A percentile compares a stretch with the other conserved stretches of the same genome.
These are phyloP conservation scores for Mortierella claussenii DNA, from an alignment of 192 early-diverging fungal species.

Conservation along the genomic window DNA sequence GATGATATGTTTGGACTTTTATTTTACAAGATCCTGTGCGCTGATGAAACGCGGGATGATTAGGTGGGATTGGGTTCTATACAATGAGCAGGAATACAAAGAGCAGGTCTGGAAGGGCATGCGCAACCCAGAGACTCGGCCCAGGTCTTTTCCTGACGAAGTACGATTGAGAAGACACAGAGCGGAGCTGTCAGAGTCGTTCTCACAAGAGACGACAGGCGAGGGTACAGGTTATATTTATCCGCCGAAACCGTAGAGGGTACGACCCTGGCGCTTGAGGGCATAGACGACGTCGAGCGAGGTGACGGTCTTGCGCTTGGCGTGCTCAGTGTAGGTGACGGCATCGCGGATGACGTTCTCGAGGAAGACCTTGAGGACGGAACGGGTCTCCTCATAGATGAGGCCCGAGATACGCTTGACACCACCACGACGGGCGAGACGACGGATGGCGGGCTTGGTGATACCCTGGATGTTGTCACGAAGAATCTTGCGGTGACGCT, in stretches of 20 bases:
- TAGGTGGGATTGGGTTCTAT: slow-evolving; percentile 16
- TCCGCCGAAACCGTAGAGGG: slow-evolving; percentile 80
- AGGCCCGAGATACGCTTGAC: slow-evolving; percentile 99
- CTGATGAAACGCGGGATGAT: neutral
- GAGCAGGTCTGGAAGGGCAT: slow-evolving; percentile 1
- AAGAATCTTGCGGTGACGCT: slow-evolving; percentile 99
- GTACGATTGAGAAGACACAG: neutral
- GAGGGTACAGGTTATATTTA: slow-evolving; percentile 28
- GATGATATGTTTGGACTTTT: too few species aligned
- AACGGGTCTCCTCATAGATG: slow-evolving; percentile 99
- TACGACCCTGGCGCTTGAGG: slow-evolving; percentile 96
- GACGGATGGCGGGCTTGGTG: slow-evolving; percentile 98
- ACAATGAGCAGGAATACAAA: slow-evolving; percentile 32
- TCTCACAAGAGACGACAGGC: neutral
- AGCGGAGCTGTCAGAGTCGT: neutral
- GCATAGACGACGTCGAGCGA: slow-evolving; percentile 99
- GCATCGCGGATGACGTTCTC: slow-evolving; percentile 99
- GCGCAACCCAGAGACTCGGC: neutral
- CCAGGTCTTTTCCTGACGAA: slow-evolving; percentile 2
- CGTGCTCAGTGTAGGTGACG: slow-evolving; percentile 99
- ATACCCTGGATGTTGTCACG: slow-evolving; percentile 99
- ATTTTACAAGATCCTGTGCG: slow-evolving; percentile 42
- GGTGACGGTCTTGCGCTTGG: slow-evolving; percentile 99
- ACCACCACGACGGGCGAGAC: slow-evolving; percentile 99
- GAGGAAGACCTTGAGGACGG: slow-evolving; percentile 97